Evolutionary conservation across 1,139 yeast species (phyloP).

Genomic region (Eremothecium coryli): DNA sequence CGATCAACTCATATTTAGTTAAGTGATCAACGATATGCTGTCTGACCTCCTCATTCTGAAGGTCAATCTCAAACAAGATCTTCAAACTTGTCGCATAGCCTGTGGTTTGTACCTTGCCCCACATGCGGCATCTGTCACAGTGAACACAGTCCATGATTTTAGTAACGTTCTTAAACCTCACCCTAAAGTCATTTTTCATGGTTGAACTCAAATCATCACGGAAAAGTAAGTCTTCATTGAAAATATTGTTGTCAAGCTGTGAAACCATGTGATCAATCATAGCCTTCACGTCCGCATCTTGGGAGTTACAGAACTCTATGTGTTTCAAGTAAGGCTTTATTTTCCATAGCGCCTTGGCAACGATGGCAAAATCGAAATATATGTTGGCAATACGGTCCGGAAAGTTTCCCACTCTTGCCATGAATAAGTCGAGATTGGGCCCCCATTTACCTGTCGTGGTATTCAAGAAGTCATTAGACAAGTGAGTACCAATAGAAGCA

Average conservation of each 20-base stretch:
- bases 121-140: slow-evolving; percentile 91
- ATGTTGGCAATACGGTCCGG: slow-evolving; percentile 86
- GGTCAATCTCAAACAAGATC: slow-evolving; percentile 65
- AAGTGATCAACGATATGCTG: slow-evolving; percentile 40
- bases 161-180: slow-evolving; percentile 80
- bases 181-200: slow-evolving; percentile 67
- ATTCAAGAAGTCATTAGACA: slow-evolving; percentile 76
- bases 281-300: slow-evolving; percentile 41
- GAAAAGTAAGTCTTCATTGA: slow-evolving; percentile 49
- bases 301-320: slow-evolving; percentile 41
- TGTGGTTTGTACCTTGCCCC: slow-evolving; percentile 96
- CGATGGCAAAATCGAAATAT: slow-evolving; percentile 85
- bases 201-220: slow-evolving; percentile 36
- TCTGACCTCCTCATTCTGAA: slow-evolving; percentile 34
- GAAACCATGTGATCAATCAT: slow-evolving; percentile 35
- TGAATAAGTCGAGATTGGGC: slow-evolving; percentile 73
- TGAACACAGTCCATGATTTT: slow-evolving; percentile 97
- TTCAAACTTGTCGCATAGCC: slow-evolving; percentile 97
- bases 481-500: slow-evolving; percentile 88
- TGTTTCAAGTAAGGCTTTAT: slow-evolving; percentile 41
- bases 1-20: slow-evolving; percentile 80
- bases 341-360: slow-evolving; percentile 73
- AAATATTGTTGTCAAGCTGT: slow-evolving; percentile 40
- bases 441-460: slow-evolving; percentile 69
- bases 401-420: slow-evolving; percentile 80